Evolutionary conservation across 1,284 basidiomycete genomes (phyloP), one percentile per base, ranked within the genome.

Genomic region (Moesziomyces sp.): DNA sequence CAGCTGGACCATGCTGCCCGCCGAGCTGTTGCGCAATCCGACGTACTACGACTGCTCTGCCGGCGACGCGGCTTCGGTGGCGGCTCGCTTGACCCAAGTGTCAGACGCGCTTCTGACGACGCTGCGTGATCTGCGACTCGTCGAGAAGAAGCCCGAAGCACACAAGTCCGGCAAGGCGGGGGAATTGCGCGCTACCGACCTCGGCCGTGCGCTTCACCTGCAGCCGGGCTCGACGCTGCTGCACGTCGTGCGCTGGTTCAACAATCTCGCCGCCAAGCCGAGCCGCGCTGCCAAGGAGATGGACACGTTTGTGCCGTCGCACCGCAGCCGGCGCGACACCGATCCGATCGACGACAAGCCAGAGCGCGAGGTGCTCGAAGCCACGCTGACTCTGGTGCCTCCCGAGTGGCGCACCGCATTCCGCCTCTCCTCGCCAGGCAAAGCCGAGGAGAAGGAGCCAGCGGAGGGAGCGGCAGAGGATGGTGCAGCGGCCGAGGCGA

Each of bases 1-100:
- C 65, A 92, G 95, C 74, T 93, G 91, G 85, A 94, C 94, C 9
- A 94, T 91, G 85, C 87, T 97, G 34, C 87, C 89, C 8, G 87
- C 88, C 51, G 88, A 95, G 66, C 84, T 93, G 53, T 86, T 86
- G 58, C 89, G 87, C 69, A 99, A 99, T 84, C 94, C 96, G 13
- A 88, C 89, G 1, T 98, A 92, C 86, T 99, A 99, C 83, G 91
- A 90, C 61, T 87, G 89, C 7, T 45, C 49, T 5, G 52, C 58
- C 1, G 54, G 35, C 35, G 54, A 55, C 11, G 35, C 30, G 2
- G 56, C 53, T 3, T 60, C 65, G 7, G 60, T 69, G 16, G 38
- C 63, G 8, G 75, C 53, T 3, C 55, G 72, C 13, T 51, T 82
- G 16, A 71, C 72, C 11, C 46, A 59, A 19, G 40, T 71, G 0